Conservation (phyloP, 2,329 filamentous ascomycete species). For the Talaromyces albobiverticillius region DNA sequence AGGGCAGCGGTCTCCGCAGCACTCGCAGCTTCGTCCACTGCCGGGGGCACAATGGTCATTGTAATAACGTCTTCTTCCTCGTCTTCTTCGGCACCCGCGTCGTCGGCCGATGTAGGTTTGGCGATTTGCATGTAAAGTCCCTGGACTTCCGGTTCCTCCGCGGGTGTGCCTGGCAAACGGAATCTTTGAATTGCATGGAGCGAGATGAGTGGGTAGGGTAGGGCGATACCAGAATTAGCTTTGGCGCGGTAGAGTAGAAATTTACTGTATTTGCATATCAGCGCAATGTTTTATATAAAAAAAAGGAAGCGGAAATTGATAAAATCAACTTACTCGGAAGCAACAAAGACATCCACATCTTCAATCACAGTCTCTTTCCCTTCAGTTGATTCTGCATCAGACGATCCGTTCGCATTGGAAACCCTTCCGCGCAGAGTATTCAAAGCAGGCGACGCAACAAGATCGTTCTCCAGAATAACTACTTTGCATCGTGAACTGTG, state of each 20-base stretch:
- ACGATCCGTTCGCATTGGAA: constrained; percentile 17
- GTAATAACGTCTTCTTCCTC: constrained; percentile 42
- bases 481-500: constrained; percentile 45
- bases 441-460: constrained; percentile 33
- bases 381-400: constrained; percentile 16
- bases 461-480: constrained; percentile 40
- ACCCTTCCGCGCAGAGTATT: constrained; percentile 25
- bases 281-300: background rate
- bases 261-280: constrained; percentile 32
- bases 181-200: constrained; percentile 49
- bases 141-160: constrained; percentile 35
- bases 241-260: constrained; percentile 41
- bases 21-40: constrained; percentile 14
- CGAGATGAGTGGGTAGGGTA: constrained; percentile 49
- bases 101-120: constrained; percentile 21
- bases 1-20: constrained; percentile 9
- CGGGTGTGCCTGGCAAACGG: constrained; percentile 28
- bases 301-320: background rate
- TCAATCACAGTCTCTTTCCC: constrained; percentile 37
- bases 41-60: constrained; percentile 42
- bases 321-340: constrained; percentile 40
- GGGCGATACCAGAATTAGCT: constrained; percentile 37
- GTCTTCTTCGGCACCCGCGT: constrained; percentile 28
- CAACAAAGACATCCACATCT: constrained; percentile 46
- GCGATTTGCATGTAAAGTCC: constrained; percentile 50